Percentiles rank a stretch among this genome's conserved stretches.
Conservation (phyloP, 805 yeast genomes). For the Sugiyamaella lignohabitans region DNA sequence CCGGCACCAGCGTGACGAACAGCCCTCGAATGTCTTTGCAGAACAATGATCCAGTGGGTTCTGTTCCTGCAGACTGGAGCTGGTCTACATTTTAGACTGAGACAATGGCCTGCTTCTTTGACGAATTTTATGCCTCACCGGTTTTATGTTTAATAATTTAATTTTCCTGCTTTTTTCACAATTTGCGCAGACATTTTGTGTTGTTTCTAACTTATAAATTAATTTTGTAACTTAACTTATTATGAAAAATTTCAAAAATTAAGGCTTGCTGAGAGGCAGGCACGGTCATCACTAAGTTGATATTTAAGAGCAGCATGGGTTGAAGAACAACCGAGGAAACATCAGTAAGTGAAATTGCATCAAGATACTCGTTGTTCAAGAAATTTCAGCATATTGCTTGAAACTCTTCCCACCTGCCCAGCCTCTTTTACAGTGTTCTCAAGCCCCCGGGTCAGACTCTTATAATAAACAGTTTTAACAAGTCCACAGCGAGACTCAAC, state of each 20-base stretch:
- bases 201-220: not conserved
- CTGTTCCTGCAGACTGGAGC: constrained; percentile 70
- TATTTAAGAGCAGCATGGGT: too few relatives aligned
- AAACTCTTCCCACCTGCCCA: constrained; percentile 58
- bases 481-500: constrained; percentile 47
- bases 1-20: not conserved
- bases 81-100: constrained; percentile 59
- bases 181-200: too few relatives aligned
- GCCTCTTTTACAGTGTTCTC: constrained; percentile 55
- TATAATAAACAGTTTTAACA: constrained; percentile 42
- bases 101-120: not conserved
- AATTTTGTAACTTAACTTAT: not conserved
- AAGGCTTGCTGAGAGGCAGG: too few relatives aligned
- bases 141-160: not conserved
- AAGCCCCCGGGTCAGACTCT: constrained; percentile 46
- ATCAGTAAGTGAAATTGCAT: too few relatives aligned
- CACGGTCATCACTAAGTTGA: too few relatives aligned
- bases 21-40: not conserved
- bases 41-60: constrained; percentile 30
- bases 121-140: not conserved
- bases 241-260: not conserved
- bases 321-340: too few relatives aligned
- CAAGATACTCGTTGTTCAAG: not conserved
- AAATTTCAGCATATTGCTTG: constrained; percentile 18
- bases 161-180: not conserved